These are phyloP conservation scores for Penicillium riverlandense DNA, from an alignment of 495 filamentous ascomycete species.

Conservation along the genomic window DNA sequence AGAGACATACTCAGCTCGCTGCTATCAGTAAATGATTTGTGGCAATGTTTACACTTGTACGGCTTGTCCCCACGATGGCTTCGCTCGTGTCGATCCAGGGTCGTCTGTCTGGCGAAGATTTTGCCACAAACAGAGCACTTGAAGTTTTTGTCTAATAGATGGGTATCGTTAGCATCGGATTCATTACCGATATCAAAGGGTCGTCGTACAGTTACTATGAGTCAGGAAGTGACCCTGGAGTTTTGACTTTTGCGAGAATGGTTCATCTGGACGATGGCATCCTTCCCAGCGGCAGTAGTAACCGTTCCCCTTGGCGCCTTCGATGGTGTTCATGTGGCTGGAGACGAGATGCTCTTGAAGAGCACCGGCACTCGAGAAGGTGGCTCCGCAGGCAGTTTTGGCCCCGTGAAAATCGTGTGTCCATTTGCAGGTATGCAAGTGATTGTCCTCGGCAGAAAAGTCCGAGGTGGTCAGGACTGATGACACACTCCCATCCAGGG, in stretches of 20 bases:
- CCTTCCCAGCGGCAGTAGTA: slow-evolving; percentile 45
- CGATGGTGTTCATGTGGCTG: slow-evolving; percentile 32
- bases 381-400: slow-evolving; percentile 26
- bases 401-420: slow-evolving; percentile 19
- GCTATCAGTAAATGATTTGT: slow-evolving; percentile 41
- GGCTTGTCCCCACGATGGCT: slow-evolving; percentile 49
- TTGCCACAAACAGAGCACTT: slow-evolving; percentile 41
- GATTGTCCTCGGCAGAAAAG: slow-evolving; percentile 25
- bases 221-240: slow-evolving; percentile 44
- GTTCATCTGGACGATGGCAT: slow-evolving; percentile 38
- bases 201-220: slow-evolving; percentile 39
- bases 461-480: slow-evolving; percentile 36
- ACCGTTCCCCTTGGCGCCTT: slow-evolving; percentile 38
- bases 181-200: background rate
- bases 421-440: slow-evolving; percentile 35
- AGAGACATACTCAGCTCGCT: slow-evolving; percentile 39
- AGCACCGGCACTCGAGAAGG: slow-evolving; percentile 26
- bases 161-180: slow-evolving; percentile 1
- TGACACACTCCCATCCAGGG: slow-evolving; percentile 31
- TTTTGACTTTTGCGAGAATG: slow-evolving; percentile 44
- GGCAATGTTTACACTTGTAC: slow-evolving; percentile 37
- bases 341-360: slow-evolving; percentile 39
- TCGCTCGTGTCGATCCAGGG: slow-evolving; percentile 43
- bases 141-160: slow-evolving; percentile 37
- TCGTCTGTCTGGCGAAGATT: slow-evolving; percentile 38